Evolutionary conservation across 305 asterid genomes (phyloP), one percentile per base, ranked within the genome.

Genomic region (Fraxinus platypoda): DNA sequence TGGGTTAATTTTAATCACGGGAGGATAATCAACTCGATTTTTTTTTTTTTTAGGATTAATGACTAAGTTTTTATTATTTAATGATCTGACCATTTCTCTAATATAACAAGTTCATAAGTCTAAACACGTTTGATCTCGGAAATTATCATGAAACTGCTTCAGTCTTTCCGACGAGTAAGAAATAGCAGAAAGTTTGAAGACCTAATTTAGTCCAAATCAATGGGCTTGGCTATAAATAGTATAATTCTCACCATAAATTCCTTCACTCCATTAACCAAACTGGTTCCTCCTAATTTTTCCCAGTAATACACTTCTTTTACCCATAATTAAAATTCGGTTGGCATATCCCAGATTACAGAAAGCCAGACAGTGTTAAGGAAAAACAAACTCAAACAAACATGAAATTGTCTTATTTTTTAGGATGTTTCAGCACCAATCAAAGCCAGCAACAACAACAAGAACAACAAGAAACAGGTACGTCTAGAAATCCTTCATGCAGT

Each of bases 341-440:
- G 12, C 43, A 2, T 28, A n/a, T 21, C 57, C 83, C 13, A 34
- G 13, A 70, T 43, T 2, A 43, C 17, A 43, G 54, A 43, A 43
- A 43, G 0, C 54, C n/a, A 43, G 54, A 43, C n/a, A 12, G 54
- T 43, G 12, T 43, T 12, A 43, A 43, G n/a, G n/a, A 43, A 12
- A 43, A 43, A 43, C 15, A 4, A 43, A 17, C 54, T 43, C 34
- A 46, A 28, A 35, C 38, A 35, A 37, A 74, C 71, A 88, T 88
- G 89, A 84, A 86, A 37, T 19, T 81, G 9, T 11, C 77, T 73
- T 81, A 84, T 3, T 19, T 86, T 33, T 84, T 86, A 3, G 23
- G 82, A 21, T 88, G 91, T 78, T 86, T 84, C 78, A 52, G 77
- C 25, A 12, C 54, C n/a, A 43, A 43, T 43, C 54, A 43, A 12